Conservation (phyloP, 2,329 filamentous ascomycete genomes). For the Dactylonectria macrodidyma region DNA sequence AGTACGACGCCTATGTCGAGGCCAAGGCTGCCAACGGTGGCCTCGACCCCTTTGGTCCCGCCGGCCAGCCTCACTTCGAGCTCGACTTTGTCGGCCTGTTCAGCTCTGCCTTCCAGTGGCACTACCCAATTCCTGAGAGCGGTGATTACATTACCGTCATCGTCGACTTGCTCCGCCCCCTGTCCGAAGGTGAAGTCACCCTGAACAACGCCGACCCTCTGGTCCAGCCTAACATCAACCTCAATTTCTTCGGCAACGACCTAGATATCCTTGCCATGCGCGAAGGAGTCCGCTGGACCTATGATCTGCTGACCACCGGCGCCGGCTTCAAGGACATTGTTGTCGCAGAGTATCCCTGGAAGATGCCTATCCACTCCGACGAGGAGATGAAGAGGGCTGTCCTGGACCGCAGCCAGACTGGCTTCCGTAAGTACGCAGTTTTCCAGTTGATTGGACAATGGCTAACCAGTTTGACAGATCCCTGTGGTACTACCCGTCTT, state of each 20-base stretch:
- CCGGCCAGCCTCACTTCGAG: conserved; percentile 73
- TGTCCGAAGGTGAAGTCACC: conserved; percentile 67
- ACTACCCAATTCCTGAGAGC: conserved; percentile 56
- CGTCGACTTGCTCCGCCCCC: conserved; percentile 60
- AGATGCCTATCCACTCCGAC: conserved; percentile 70
- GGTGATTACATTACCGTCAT: conserved; percentile 72
- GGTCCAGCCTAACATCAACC: conserved; percentile 70
- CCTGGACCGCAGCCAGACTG: conserved; percentile 72
- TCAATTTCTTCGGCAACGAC: conserved; percentile 72
- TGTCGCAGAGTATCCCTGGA: conserved; percentile 70
- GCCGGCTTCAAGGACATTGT: conserved; percentile 70
- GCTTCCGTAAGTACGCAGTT: conserved; percentile 58
- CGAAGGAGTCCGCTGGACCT: conserved; percentile 69
- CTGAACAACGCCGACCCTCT: conserved; percentile 71
- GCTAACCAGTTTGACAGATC: conserved; percentile 52
- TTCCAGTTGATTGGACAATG: background rate
- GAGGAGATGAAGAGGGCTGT: conserved; percentile 70
- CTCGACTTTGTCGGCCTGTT: conserved; percentile 75
- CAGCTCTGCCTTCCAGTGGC: conserved; percentile 63
- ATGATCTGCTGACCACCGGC: conserved; percentile 71
- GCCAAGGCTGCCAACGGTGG: conserved; percentile 59
- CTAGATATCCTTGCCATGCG: conserved; percentile 71
- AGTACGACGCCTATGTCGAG: conserved; percentile 61
- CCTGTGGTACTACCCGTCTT: conserved; percentile 69
- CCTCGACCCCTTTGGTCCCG: conserved; percentile 68